These are phyloP conservation scores for Ophiorrhiza pumila DNA, from an alignment of 257 asterid species.

Conservation along the genomic window DNA sequence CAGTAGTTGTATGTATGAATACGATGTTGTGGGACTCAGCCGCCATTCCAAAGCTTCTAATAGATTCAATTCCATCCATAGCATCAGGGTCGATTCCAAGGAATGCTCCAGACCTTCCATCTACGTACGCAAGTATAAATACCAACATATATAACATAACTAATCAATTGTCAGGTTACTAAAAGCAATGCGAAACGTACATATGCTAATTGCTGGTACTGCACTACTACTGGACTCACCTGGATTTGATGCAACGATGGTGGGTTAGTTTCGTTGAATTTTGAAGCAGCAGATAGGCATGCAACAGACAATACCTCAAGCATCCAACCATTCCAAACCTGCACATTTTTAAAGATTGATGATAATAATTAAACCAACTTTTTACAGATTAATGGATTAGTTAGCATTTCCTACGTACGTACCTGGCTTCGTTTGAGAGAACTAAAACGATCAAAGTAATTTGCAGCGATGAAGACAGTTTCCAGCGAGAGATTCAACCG, in stretches of 20 bases:
- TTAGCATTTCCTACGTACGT: conserved; percentile 19
- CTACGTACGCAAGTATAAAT: conserved; percentile 18
- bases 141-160: neutral
- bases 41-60: conserved; percentile 56
- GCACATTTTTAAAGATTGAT: neutral
- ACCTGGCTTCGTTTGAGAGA: conserved; percentile 47
- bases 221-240: conserved; percentile 37
- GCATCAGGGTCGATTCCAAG: conserved; percentile 36
- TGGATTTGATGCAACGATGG: conserved; percentile 46
- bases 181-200: too few species aligned
- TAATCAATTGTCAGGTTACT: too few species aligned
- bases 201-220: too few species aligned
- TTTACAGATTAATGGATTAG: neutral
- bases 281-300: conserved; percentile 62
- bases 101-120: conserved; percentile 39
- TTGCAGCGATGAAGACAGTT: conserved; percentile 57
- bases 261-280: conserved; percentile 47
- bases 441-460: conserved; percentile 66
- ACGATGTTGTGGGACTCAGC: conserved; percentile 47
- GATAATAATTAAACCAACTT: neutral
- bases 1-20: conserved; percentile 47
- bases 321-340: conserved; percentile 64
- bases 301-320: conserved; percentile 60
- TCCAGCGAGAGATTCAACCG: conserved; percentile 47
- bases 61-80: conserved; percentile 57